These are phyloP conservation scores for Colletotrichum sojae DNA, from an alignment of 2,329 filamentous ascomycete species.

Conservation along the genomic window DNA sequence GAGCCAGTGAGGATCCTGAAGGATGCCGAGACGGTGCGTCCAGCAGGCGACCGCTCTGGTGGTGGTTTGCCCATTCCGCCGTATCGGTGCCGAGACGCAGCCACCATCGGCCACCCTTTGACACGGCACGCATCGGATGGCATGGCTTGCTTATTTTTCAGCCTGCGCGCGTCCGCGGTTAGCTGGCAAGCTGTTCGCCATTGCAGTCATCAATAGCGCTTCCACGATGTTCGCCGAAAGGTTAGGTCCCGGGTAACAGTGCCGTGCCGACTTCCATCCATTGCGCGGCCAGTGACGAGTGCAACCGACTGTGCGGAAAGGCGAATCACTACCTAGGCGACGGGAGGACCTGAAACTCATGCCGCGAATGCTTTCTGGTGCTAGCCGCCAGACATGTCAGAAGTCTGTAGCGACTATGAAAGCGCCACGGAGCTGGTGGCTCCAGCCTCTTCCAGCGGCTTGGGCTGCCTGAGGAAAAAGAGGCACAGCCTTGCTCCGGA, in stretches of 20 bases:
- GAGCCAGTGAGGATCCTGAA: not conserved
- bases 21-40: not conserved
- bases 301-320: no score
- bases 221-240: not conserved
- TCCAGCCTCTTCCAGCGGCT: not conserved
- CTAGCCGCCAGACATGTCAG: slow-evolving; percentile 27
- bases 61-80: slow-evolving; percentile 13
- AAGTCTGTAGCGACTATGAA: slow-evolving; percentile 7
- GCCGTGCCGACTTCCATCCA: slow-evolving; percentile 23
- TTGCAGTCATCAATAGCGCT: not conserved
- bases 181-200: slow-evolving; percentile 1
- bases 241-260: not conserved
- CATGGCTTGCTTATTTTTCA: not conserved
- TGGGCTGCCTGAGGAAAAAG: not conserved
- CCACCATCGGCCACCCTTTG: slow-evolving; percentile 6
- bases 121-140: slow-evolving; percentile 2
- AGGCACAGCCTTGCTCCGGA: slow-evolving; percentile 21
- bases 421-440: slow-evolving; percentile 5
- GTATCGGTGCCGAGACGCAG: slow-evolving; percentile 35
- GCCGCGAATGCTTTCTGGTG: slow-evolving; percentile 18
- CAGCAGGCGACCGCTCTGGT: slow-evolving; percentile 2
- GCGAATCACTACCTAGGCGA: not conserved
- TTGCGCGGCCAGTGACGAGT: slow-evolving; percentile 35
- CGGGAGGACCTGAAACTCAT: slow-evolving; percentile 32
- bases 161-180: not conserved